Evolutionary conservation across 2,329 filamentous ascomycete species (phyloP), one percentile per base, ranked within the genome.

Genomic region (Aspergillus pseudonomiae): DNA sequence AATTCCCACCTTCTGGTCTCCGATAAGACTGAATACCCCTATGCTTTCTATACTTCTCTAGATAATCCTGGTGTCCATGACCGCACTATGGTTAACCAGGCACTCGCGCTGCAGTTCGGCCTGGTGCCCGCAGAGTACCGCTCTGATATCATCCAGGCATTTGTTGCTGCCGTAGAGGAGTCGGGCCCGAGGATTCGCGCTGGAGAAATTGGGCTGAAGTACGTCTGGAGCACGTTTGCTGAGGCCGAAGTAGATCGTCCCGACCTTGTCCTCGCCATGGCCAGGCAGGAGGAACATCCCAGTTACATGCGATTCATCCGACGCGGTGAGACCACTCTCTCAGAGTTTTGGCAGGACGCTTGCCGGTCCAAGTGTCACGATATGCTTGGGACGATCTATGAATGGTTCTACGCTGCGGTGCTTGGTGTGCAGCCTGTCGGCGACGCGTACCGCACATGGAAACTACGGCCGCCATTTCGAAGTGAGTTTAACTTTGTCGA

Each of bases 261-360:
- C 1, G 69, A 72, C 39, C 52, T 72, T 2, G 69, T 72, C 4
- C 59, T 71, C 6, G 63, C 64, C n/a, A 71, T 83, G 81, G 77
- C 78, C 1, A 74, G 81, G 2, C 81, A 82, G 59, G 78, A 83
- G 63, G 80, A 83, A 53, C 81, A 83, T 53, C 82, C 81, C 0
- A 80, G 77, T 0, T 83, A 83, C 62, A 81, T 83, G 80, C 78
- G 81, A 0, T 83, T 84, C 66, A 65, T 83, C 1, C 72, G 80
- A 1, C 73, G 77, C 2, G 81, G 81, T 0, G 81, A 83, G 50
- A 91, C 89, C 75, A 93, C 91, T 68, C 81, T 97, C 1, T 84
- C 97, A 10, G 88, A 88, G 58, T 92, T 94, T 72, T 97, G 93
- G 93, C 86, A 96, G 71, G 84, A 85, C 28, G 91, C 89, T 71